Evolutionary conservation across 163 green algal genomes (phyloP), one percentile per base, ranked within the genome.

Genomic region (Volvox carteri): DNA sequence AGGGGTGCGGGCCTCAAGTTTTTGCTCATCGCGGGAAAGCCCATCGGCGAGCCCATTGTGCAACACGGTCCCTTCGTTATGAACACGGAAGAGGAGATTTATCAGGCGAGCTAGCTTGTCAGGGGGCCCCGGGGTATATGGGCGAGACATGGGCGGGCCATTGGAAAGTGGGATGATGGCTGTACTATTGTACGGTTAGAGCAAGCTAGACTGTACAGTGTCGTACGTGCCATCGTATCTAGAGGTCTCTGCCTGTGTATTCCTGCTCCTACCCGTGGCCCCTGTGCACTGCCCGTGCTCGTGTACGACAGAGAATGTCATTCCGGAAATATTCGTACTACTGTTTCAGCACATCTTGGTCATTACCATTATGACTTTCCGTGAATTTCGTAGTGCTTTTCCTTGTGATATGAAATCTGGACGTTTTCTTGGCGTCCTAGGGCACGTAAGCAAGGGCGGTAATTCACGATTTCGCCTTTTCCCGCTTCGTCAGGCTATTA

Each of bases 1-100:
- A 75, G 60, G 18, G 21, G 21, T 12, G n/a, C 79, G 1, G 94
- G 93, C 1, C 76, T 99, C 44, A 95, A 94, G 58, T 98, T 99
- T 87, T 90, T 99, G 87, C 92, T 99, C 50, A 90, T 98, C 3
- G 95, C 94, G 39, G 97, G 96, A 1, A 86, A 92, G 90, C 97
- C 97, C 42, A 98, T 98, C 75, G 87, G 85, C 1, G 97, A 99
- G 92, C 95, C 95, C 84, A 97, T 99, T 46, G 96, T 98, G 48
- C 96, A 98, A 91, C 93, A 98, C 86, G 96, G 97, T 4, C 93
- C 90, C 14, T 94, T 94, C 81, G 94, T 96, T 2, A 96, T 96
- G 94, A 96, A 95, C 88, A 95, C 90, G 9, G 87, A 96, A 75
- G 88, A 93, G 78, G 95, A 98, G 90, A 98, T 98, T 73, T 39